Base-by-base conservation (phyloP, 352 stramenopile genomes). In the Phytophthora idaei region DNA sequence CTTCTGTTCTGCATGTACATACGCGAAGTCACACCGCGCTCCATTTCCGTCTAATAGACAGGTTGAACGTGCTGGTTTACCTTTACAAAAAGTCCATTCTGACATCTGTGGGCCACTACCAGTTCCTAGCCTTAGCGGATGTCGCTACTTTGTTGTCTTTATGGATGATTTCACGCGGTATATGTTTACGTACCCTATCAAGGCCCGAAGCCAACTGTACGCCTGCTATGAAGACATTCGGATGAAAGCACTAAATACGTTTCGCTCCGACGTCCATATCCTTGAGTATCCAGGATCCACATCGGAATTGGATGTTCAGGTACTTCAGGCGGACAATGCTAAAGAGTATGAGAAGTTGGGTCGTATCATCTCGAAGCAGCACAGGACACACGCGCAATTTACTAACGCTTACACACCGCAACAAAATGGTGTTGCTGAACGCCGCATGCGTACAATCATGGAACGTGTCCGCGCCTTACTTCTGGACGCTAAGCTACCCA, bases 31-130 rank as follows among this genome's bases (percentile, higher is more conserved):
- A 31, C 44, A 49, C 21, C 44, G 44, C 44, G 44, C 21, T 49
- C 17, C 17, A 49, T 49, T 49, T 21, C 44, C 44, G 31, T 49
- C 44, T 49, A 31, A 49, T 49, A 49, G 21, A 49, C 44, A 6
- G 15, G 21, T 49, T 31, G 44, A 49, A 32, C 58, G 58, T 21
- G 36, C 57, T 7, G 15, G 28, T 14, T 11, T n/a, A 8, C 37
- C 34, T 21, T 47, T 64, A 3, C 15, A 53, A 39, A 57, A 64
- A 32, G 57, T 64, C 44, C 57, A 64, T 39, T 15, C 47, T 51
- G 47, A 58, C 11, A 64, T 64, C 6, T 64, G 37, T 64, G 57
- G 36, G 1, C 37, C 47, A 25, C 37, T 64, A 0, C 57, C 48
- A 2, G 48, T 64, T 46, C 37, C 36, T 53, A 64, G 57, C 14